Evolutionary conservation across 2,329 filamentous ascomycete species (phyloP), one percentile per base, ranked within the genome.

Genomic region (Paracamarosporium sp.): DNA sequence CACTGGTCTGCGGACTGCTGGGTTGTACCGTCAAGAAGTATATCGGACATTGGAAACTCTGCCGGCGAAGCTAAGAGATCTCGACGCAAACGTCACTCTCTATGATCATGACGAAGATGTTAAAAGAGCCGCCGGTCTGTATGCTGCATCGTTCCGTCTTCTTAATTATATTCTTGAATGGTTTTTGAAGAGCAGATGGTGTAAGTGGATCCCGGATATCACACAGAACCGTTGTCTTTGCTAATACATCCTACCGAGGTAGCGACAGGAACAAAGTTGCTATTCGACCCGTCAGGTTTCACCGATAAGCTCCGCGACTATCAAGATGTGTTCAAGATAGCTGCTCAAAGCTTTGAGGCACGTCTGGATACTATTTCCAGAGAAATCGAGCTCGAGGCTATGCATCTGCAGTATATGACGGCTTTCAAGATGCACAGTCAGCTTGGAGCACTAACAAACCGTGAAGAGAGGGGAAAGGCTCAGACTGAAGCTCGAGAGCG

Each of bases 141-240:
- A 53, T 30, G 50, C 40, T 15, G 53, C 57, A 4, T 28, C 50
- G 3, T 60, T 56, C 53, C 30, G 43, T 1, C 31, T 53, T 17
- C 40, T 60, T n/a, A 48, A 50, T 15, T 45, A 60, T 17, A 60
- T 60, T n/a, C 30, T 60, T 15, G 22, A 43, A 4, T 60, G 53
- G 57, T 56, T 60, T 15, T 15, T 54, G 20, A 53, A 56, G 24
- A 56, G 48, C 30, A 20, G 38, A 17, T 53, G 35, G 31, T 31
- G 53, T 56, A 35, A 53, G 52, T 36, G 33, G 24, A 36, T 28
- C 28, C 3, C 8, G 8, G 17, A 36, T 27, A 25, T 27, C 40
- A 28, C n/a, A n/a, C n/a, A n/a, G 9, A 13, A 5, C 40, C 11
- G 15, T 22, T 22, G 30, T 2, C 15, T 31, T 17, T 20, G 13